phyloP scores from a whole-genome alignment of 306 rosid genomes.

The Dalbergia oliveri region DNA sequence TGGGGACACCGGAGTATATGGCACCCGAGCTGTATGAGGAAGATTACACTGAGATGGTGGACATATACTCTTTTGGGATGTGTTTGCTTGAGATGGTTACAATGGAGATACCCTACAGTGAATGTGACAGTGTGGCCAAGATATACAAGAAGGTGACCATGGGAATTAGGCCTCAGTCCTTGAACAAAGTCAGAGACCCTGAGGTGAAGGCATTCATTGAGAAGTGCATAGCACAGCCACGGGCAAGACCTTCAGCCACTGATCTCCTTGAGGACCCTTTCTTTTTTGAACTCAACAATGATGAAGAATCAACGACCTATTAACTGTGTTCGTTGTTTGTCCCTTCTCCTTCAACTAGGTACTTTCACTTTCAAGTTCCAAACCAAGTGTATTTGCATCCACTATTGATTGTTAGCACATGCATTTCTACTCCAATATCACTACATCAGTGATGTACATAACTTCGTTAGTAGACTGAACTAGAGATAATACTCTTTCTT shows the following conservation, averaged over 20 bases:
- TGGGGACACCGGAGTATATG: slow-evolving; percentile 96
- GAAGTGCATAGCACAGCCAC: slow-evolving; percentile 83
- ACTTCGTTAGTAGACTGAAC: slow-evolving; percentile 32
- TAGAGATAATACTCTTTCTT: slow-evolving; percentile 16
- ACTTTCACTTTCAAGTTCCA: slow-evolving; percentile 7
- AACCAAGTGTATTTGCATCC: slow-evolving; percentile 4
- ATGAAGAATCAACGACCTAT: slow-evolving; percentile 46
- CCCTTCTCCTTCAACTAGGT: not conserved
- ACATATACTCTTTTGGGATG: slow-evolving; percentile 92
- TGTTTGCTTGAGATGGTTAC: slow-evolving; percentile 97
- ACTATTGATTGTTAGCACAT: slow-evolving; percentile 10
- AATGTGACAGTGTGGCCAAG: slow-evolving; percentile 85
- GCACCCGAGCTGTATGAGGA: slow-evolving; percentile 96
- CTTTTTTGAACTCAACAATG: slow-evolving; percentile 65
- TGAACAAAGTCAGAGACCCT: slow-evolving; percentile 66
- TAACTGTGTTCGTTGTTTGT: not conserved
- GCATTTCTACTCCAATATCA: slow-evolving; percentile 26
- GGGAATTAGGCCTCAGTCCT: slow-evolving; percentile 77
- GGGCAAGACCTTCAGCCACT: slow-evolving; percentile 89
- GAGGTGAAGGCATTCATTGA: slow-evolving; percentile 82
- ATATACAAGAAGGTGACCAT: slow-evolving; percentile 83
- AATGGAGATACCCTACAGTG: slow-evolving; percentile 89
- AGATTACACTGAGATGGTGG: slow-evolving; percentile 97
- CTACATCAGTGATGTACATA: slow-evolving; percentile 30
- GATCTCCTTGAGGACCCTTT: slow-evolving; percentile 89